Evolutionary conservation across 805 yeast species (phyloP), one percentile per base, ranked within the genome.

Genomic region (Saccharomycopsis schoenii): DNA sequence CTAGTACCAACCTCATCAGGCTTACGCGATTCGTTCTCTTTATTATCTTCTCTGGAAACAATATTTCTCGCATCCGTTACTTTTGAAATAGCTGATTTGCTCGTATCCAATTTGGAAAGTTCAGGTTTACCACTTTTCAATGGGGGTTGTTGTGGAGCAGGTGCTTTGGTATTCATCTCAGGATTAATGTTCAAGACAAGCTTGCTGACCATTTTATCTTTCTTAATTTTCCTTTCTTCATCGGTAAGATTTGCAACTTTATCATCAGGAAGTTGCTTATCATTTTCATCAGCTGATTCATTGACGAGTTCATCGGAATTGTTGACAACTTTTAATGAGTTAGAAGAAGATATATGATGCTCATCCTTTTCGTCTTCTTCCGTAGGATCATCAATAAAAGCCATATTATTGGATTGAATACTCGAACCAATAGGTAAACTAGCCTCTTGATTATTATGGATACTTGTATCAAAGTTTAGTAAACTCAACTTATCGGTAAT

Each of bases 321-420:
- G 21, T 37, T 37, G 4, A 37, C 41, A 9, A 37, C 41, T 37
- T 37, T 37, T 9, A 37, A 37, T 9, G 41, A 5, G 10, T 37
- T 37, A 2, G 15, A 37, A 14, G 9, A 47, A 9, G 52, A 21
- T 15, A 21, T 15, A 40, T 25, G 4, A 1, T n/a, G n/a, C 14
- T 29, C 10, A 29, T 10, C n/a, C 36, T 25, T 14, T 91, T 68
- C 68, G 89, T 43, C 39, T 14, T 36, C 97, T 14, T 75, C 70
- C 8, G 34, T 21, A 24, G 24, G 25, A 4, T 4, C 8, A 47
- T 21, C 21, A 17, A 82, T 81, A 36, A 72, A 68, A 1, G 67
- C 58, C 0, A 88, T 80, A 1, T 71, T 68, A n/a, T 69, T 70
- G 15, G 76, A 73, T 71, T 9, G 75, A 66, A 19, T 78, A 79